Evolutionary conservation across 2,329 filamentous ascomycete genomes (phyloP).

Genomic region (Curvularia verruculosa): DNA sequence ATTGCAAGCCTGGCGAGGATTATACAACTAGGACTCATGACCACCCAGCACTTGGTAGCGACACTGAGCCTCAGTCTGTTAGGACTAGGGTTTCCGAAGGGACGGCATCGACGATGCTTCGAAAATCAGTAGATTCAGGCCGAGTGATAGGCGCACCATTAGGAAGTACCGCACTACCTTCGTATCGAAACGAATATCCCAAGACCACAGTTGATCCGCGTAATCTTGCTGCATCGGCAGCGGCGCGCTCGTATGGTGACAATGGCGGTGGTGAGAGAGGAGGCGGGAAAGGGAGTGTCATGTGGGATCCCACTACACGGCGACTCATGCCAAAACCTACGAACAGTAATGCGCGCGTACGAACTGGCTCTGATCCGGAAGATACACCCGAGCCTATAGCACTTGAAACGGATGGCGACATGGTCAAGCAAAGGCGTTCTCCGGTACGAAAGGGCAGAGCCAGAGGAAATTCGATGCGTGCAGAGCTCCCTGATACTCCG

Average conservation of each 20-base stretch:
- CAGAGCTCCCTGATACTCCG: constrained; percentile 41
- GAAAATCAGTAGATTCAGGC: constrained; percentile 29
- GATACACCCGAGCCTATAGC: constrained; percentile 27
- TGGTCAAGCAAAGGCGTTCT: constrained; percentile 26
- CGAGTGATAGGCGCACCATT: constrained; percentile 15
- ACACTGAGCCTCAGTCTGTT: constrained; percentile 20
- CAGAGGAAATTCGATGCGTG: constrained; percentile 39
- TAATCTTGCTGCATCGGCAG: constrained; percentile 38
- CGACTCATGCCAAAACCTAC: constrained; percentile 17
- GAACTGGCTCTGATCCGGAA: constrained; percentile 27
- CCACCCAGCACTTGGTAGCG: constrained; percentile 20
- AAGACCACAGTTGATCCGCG: constrained; percentile 28
- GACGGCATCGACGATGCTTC: constrained; percentile 24
- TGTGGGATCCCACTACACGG: constrained; percentile 20
- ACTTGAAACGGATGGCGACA: constrained; percentile 28
- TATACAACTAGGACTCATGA: constrained; percentile 22
- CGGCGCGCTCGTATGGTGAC: constrained; percentile 40
- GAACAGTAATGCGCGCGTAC: constrained; percentile 25
- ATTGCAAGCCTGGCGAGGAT: constrained; percentile 32
- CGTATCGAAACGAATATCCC: constrained; percentile 60
- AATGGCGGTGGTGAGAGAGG: constrained; percentile 25
- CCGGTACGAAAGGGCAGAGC: constrained; percentile 37
- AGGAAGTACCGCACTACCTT: constrained; percentile 34
- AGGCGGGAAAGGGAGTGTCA: constrained; percentile 21
- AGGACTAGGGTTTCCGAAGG: constrained; percentile 16